Evolutionary conservation across 1,284 basidiomycete genomes (phyloP).

Genomic region (Apiotrichum gracile): DNA sequence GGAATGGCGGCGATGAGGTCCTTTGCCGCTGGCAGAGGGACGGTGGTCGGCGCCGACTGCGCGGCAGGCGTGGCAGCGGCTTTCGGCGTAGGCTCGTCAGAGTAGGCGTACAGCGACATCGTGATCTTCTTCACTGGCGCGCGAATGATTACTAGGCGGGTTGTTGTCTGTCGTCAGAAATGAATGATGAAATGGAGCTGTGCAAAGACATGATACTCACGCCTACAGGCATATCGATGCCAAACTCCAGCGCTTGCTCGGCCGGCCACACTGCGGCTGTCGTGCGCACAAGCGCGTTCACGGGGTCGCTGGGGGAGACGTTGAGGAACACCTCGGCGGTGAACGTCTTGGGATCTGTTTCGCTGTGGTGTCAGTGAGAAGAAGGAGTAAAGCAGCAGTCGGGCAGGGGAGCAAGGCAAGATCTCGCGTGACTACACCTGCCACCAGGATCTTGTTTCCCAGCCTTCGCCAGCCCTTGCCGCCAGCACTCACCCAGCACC

Average conservation of each 20-base stretch:
- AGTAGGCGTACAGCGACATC: conserved; percentile 7
- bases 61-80: neutral
- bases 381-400: no score
- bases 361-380: neutral
- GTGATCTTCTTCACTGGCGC: conserved; percentile 5
- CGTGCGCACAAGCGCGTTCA: conserved; percentile 11
- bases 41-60: neutral
- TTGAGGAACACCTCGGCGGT: conserved; percentile 10
- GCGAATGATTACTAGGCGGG: conserved; percentile 9
- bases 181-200: neutral
- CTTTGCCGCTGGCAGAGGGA: neutral
- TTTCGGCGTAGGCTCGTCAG: neutral
- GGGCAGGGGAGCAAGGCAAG: no score
- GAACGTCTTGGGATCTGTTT: conserved; percentile 4
- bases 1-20: conserved; percentile 1
- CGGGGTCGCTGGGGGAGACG: conserved; percentile 2
- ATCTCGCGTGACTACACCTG: no score
- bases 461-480: neutral
- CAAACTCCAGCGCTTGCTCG: conserved; percentile 5
- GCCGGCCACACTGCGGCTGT: neutral
- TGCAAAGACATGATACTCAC: neutral
- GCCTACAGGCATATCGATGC: conserved; percentile 7
- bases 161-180: conserved; percentile 3
- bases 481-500: conserved; percentile 8
- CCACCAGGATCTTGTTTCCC: neutral